Conservation (phyloP, 441 rosid genomes). For the Theobroma grandiflorum region DNA sequence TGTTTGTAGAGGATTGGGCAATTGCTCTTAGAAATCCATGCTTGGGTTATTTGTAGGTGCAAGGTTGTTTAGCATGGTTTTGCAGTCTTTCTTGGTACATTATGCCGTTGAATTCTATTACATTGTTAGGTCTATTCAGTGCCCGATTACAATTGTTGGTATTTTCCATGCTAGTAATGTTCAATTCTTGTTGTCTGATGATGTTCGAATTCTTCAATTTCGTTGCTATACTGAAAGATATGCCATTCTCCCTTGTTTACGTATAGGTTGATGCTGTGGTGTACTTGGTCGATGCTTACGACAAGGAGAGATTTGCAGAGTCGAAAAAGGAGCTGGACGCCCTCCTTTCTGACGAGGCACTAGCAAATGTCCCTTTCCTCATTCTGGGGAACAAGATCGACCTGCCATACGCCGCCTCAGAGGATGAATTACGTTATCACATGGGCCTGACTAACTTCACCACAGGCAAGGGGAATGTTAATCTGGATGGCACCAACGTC, state of each 20-base stretch:
- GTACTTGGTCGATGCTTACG: constrained; percentile 83
- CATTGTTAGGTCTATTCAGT: neutral
- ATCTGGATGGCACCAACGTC: constrained; percentile 13
- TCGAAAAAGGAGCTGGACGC: constrained; percentile 88
- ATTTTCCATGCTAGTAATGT: too few species aligned
- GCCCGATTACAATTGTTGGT: too few species aligned
- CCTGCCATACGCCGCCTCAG: constrained; percentile 79
- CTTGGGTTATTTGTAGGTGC: too few species aligned
- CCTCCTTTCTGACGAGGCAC: constrained; percentile 75
- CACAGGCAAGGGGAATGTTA: constrained; percentile 23
- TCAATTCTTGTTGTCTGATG: neutral
- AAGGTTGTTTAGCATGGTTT: too few species aligned
- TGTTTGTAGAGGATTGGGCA: too few species aligned
- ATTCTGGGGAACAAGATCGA: constrained; percentile 88
- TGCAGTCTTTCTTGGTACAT: too few species aligned
- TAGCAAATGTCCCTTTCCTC: constrained; percentile 73
- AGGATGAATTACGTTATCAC: constrained; percentile 68
- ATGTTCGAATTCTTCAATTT: neutral
- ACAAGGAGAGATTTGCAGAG: constrained; percentile 80
- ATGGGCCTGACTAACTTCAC: constrained; percentile 71
- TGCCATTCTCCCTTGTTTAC: neutral
- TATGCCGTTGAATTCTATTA: too few species aligned
- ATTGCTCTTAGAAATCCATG: too few species aligned
- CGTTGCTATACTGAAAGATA: constrained; percentile 5
- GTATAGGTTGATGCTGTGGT: constrained; percentile 87